A percentile compares a stretch with the other conserved stretches of the same genome.
These are phyloP conservation scores for Podospora australis DNA, from an alignment of 495 filamentous ascomycete genomes.

Conservation along the genomic window DNA sequence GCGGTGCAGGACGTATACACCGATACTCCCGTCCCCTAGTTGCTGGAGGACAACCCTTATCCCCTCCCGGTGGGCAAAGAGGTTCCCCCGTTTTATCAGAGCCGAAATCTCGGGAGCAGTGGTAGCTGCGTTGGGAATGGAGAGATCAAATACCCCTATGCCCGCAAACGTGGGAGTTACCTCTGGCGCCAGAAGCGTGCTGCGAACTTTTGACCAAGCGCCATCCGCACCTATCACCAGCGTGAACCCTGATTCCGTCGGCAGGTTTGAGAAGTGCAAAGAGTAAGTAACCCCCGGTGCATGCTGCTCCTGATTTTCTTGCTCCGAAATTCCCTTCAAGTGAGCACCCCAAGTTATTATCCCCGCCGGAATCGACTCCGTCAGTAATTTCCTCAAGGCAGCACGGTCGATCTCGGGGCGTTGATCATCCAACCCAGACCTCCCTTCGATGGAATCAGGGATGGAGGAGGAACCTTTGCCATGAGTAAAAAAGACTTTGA, in stretches of 20 bases:
- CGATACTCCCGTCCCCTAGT: constrained; percentile 39
- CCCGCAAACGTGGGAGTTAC: constrained; percentile 34
- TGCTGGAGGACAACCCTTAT: constrained; percentile 39
- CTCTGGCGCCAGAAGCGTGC: constrained; percentile 16
- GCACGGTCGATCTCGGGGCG: constrained; percentile 41
- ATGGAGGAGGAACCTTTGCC: too few species aligned
- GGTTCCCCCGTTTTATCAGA: constrained; percentile 40
- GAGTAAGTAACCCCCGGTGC: constrained; percentile 18
- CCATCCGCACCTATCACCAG: constrained; percentile 44
- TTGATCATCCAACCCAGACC: constrained; percentile 12
- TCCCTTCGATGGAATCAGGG: too few species aligned
- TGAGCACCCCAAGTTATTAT: constrained; percentile 45
- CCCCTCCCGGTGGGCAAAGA: constrained; percentile 36
- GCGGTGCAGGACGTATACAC: constrained; percentile 24
- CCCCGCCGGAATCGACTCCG: constrained; percentile 32
- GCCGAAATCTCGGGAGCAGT: constrained; percentile 31
- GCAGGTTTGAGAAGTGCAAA: too few species aligned
- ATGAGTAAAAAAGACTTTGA: constrained; percentile 14
- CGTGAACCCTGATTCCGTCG: constrained; percentile 26
- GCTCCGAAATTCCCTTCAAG: constrained; percentile 27
- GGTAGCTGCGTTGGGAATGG: constrained; percentile 33
- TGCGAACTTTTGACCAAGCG: constrained; percentile 37
- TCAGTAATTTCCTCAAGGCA: constrained; percentile 32
- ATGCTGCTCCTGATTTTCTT: constrained; percentile 10
- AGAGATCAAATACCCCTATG: constrained; percentile 31